phyloP scores from a whole-genome alignment of 148 eudicot species.

The Heliosperma pusillum region DNA sequence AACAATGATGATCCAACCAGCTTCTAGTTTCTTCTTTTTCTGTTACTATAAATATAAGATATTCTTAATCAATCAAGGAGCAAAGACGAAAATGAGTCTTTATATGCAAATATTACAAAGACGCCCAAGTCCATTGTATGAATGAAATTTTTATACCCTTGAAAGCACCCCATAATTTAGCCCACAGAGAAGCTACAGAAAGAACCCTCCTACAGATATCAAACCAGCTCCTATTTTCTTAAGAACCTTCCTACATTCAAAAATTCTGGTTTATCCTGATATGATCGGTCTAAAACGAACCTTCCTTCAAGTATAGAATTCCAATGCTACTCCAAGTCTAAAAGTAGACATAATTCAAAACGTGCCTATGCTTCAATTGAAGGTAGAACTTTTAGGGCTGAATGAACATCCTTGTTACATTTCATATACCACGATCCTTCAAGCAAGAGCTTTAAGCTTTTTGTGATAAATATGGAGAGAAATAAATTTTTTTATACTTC shows the following conservation, averaged over 20 bases:
- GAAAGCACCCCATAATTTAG: background rate
- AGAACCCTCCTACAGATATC: background rate
- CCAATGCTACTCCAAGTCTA: background rate
- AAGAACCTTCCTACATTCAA: background rate
- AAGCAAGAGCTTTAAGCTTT: conserved; percentile 1
- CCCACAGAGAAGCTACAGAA: background rate
- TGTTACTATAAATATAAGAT: background rate
- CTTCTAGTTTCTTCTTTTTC: background rate
- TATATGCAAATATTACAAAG: background rate
- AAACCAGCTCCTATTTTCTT: background rate
- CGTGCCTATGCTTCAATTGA: background rate
- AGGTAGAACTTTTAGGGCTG: background rate
- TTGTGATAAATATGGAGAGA: background rate
- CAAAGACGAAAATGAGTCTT: background rate
- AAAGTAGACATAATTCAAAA: background rate
- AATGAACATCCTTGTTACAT: background rate
- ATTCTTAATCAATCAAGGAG: background rate
- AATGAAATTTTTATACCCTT: background rate
- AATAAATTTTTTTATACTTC: background rate
- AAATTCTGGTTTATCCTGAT: background rate
- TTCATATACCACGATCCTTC: background rate
- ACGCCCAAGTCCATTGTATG: background rate
- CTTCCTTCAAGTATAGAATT: background rate
- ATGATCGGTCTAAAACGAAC: background rate
- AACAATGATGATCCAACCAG: background rate